These are phyloP conservation scores for Deinandra increscens DNA, from an alignment of 129 eudicot species.

Conservation along the genomic window DNA sequence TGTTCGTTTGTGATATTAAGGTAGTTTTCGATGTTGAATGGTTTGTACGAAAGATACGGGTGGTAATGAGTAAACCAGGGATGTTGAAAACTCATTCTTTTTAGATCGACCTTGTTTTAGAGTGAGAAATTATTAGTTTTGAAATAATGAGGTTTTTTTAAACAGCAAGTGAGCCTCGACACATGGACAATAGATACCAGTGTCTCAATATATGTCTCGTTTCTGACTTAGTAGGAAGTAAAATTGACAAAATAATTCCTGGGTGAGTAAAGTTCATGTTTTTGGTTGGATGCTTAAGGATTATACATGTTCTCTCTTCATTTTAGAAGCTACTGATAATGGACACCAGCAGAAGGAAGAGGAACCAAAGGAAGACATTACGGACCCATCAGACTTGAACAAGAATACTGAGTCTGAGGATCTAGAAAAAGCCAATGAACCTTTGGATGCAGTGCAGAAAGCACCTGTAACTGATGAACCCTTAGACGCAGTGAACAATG, in stretches of 20 bases:
- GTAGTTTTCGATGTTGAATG: not conserved
- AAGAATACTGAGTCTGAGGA: slow-evolving; percentile 23
- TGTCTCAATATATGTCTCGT: not conserved
- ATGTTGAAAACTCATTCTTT: not conserved
- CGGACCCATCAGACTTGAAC: slow-evolving; percentile 26
- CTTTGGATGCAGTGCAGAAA: slow-evolving; percentile 20
- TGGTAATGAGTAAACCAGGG: not conserved
- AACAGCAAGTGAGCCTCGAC: not conserved
- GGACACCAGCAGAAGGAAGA: slow-evolving; percentile 46
- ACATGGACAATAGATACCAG: too few relatives aligned
- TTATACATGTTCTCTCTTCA: not conserved
- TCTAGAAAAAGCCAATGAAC: slow-evolving; percentile 34
- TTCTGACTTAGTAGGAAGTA: not conserved
- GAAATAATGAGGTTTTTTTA: not conserved
- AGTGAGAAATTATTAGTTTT: not conserved
- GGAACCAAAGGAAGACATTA: slow-evolving; percentile 35
- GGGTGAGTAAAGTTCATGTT: not conserved
- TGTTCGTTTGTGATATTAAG: not conserved
- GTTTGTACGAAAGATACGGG: not conserved
- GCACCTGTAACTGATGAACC: slow-evolving; percentile 33
- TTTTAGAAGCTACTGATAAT: slow-evolving; percentile 36
- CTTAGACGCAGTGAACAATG: slow-evolving; percentile 4
- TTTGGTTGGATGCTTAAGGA: not conserved
- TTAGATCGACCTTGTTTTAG: not conserved
- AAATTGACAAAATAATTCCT: not conserved